Conservation (phyloP, 768 basidiomycete genomes). For the Naganishia randhawae region DNA sequence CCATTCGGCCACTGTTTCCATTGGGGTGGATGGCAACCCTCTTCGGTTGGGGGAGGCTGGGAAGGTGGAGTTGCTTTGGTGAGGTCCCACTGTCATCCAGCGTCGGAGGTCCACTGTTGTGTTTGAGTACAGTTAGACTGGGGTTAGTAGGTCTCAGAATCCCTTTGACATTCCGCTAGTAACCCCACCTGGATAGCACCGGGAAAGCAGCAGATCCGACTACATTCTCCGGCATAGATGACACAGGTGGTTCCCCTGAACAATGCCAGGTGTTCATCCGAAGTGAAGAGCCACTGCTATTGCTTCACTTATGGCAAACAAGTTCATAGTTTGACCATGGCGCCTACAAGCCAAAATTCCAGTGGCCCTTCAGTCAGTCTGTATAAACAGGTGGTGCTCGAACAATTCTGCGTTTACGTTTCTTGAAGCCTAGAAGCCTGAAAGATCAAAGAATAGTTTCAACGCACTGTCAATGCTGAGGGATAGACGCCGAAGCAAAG, state of each 20-base stretch:
- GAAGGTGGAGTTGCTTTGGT: not conserved
- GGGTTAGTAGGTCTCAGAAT: too few relatives aligned
- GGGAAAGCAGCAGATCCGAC: constrained; percentile 10
- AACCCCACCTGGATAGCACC: not conserved
- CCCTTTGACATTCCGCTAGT: too few relatives aligned
- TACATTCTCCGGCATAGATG: constrained; percentile 2
- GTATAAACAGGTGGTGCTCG: not conserved
- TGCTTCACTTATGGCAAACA: constrained; percentile 32
- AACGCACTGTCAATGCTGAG: not conserved
- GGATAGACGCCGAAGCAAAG: too few relatives aligned
- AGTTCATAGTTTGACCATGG: constrained; percentile 26
- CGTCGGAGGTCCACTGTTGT: constrained; percentile 13
- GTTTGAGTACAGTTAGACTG: too few relatives aligned
- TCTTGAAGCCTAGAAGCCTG: not conserved
- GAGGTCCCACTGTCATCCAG: not conserved
- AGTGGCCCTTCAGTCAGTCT: too few relatives aligned
- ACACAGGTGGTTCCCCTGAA: not conserved
- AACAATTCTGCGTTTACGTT: not conserved
- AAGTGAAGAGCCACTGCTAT: constrained; percentile 39
- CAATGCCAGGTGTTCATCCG: constrained; percentile 33
- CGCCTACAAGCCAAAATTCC: too few relatives aligned
- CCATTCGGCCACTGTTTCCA: not conserved
- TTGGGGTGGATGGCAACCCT: not conserved
- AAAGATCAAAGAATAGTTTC: not conserved
- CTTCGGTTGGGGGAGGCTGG: not conserved